Evolutionary conservation across 2,329 filamentous ascomycete genomes (phyloP).

Genomic region (Penicillium crustosum): DNA sequence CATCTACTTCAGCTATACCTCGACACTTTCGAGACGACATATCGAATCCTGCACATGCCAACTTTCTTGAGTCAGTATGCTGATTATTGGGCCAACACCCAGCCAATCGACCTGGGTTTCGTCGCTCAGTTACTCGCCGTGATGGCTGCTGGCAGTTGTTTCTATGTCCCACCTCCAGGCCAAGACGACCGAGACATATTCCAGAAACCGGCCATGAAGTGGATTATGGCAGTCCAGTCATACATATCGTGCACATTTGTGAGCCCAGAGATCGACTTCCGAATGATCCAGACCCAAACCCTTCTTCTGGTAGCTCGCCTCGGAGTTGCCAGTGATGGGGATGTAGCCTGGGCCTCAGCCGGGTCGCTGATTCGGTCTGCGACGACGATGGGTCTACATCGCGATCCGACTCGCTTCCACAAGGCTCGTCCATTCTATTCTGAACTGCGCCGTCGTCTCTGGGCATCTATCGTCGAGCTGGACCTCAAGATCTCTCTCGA

Average conservation of each 20-base stretch:
- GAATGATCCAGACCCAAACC: constrained; percentile 35
- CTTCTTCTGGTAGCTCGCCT: constrained; percentile 38
- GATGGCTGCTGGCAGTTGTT: constrained; percentile 49
- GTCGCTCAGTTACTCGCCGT: constrained; percentile 44
- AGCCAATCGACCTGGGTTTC: constrained; percentile 47
- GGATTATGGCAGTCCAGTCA: constrained; percentile 38
- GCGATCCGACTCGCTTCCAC: constrained; percentile 37
- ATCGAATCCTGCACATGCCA: constrained; percentile 59
- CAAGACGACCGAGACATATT: constrained; percentile 29
- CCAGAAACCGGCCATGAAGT: constrained; percentile 50
- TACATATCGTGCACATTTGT: constrained; percentile 36
- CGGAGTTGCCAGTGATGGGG: constrained; percentile 31
- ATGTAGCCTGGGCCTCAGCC: constrained; percentile 38
- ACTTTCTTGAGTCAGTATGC: constrained; percentile 59
- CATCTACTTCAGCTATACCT: constrained; percentile 56
- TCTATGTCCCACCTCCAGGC: constrained; percentile 23
- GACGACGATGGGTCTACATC: constrained; percentile 46
- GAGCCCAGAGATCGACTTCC: constrained; percentile 32
- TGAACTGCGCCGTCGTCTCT: constrained; percentile 48
- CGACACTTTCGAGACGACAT: constrained; percentile 56
- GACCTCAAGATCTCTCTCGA: constrained; percentile 41
- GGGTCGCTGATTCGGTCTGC: constrained; percentile 44
- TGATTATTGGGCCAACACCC: constrained; percentile 51
- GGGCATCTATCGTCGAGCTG: constrained; percentile 47
- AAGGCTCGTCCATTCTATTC: constrained; percentile 40